Evolutionary conservation across 345 rosid species (phyloP).

Genomic region (Eucalyptus shirleyi): DNA sequence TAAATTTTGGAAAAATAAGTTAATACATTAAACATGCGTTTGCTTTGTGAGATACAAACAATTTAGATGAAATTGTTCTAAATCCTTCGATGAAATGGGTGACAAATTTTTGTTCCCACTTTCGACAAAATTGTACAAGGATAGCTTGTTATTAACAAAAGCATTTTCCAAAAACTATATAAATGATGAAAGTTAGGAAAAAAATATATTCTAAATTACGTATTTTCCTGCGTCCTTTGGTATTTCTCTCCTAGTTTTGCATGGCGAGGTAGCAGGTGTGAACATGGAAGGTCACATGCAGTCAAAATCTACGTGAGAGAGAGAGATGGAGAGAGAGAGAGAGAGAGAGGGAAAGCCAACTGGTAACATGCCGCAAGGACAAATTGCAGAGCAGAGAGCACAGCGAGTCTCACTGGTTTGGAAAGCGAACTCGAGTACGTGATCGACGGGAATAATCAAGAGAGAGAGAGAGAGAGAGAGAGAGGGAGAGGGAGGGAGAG

Average conservation of each 20-base stretch:
- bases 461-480: not conserved
- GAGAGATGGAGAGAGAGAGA: not conserved
- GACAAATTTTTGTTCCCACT: not conserved
- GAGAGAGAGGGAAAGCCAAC: not conserved
- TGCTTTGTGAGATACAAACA: not conserved
- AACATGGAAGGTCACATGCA: not conserved
- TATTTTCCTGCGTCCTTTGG: not conserved
- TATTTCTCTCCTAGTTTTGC: not conserved
- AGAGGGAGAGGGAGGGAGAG: not conserved
- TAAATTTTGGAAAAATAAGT: too few species aligned
- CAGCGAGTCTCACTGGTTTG: not conserved
- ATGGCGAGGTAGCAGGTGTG: not conserved
- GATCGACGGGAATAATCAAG: not conserved
- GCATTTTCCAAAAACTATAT: not conserved
- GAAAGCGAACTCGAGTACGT: not conserved
- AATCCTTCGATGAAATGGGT: not conserved
- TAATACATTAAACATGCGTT: too few species aligned
- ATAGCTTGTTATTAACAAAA: not conserved
- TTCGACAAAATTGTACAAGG: not conserved
- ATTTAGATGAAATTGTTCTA: not conserved
- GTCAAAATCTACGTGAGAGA: not conserved
- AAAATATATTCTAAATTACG: not conserved
- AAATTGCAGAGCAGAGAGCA: not conserved
- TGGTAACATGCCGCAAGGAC: not conserved
- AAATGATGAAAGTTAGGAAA: not conserved